A percentile compares a stretch with the other conserved stretches of the same genome.
These are phyloP conservation scores for Polytolypa hystricis DNA, from an alignment of 2,329 filamentous ascomycete genomes.

Conservation along the genomic window DNA sequence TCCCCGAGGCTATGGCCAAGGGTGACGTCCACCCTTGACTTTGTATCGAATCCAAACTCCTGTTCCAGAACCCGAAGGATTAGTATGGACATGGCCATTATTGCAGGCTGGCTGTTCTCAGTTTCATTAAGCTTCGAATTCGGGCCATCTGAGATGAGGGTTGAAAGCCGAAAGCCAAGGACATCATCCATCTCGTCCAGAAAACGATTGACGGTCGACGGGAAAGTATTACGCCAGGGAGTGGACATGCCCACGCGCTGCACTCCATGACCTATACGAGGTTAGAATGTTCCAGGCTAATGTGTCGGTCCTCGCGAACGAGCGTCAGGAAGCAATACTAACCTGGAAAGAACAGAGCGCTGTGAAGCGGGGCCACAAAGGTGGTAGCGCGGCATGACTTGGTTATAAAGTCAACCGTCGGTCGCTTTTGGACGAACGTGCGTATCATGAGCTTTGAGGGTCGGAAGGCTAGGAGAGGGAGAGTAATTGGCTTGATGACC, in stretches of 20 bases:
- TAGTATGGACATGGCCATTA: slow-evolving; percentile 87
- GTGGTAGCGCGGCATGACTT: not conserved
- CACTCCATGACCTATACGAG: slow-evolving; percentile 63
- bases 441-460: too few species aligned
- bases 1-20: slow-evolving; percentile 88
- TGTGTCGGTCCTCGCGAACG: slow-evolving; percentile 2
- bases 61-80: slow-evolving; percentile 78
- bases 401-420: too few species aligned
- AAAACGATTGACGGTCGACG: slow-evolving; percentile 60
- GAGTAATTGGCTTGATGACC: too few species aligned
- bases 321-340: slow-evolving; percentile 6
- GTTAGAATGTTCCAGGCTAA: too few species aligned
- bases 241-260: slow-evolving; percentile 80
- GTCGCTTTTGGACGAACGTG: too few species aligned
- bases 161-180: slow-evolving; percentile 63
- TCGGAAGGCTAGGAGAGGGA: too few species aligned
- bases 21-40: slow-evolving; percentile 64
- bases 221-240: slow-evolving; percentile 80
- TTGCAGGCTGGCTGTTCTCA: slow-evolving; percentile 82
- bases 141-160: slow-evolving; percentile 68
- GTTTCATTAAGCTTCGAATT: slow-evolving; percentile 68
- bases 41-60: slow-evolving; percentile 67
- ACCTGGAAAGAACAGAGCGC: slow-evolving; percentile 40
- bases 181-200: slow-evolving; percentile 75
- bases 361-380: slow-evolving; percentile 19